A percentile compares a stretch with the other conserved stretches of the same genome.
Evolutionary conservation across 129 eudicot species (phyloP).

Genomic region (Gnaphalium uliginosum): DNA sequence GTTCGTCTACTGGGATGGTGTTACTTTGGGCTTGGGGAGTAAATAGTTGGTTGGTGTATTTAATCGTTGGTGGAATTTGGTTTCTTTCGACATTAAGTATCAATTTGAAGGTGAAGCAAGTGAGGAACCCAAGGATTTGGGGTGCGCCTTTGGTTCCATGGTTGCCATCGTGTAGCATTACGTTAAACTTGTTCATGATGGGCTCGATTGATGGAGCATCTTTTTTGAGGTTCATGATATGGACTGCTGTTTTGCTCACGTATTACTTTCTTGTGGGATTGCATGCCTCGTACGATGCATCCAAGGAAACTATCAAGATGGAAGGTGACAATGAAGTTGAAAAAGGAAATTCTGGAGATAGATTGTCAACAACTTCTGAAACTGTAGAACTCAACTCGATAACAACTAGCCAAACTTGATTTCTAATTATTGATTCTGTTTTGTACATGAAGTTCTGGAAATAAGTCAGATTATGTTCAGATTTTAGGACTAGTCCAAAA

Average conservation of each 20-base stretch:
- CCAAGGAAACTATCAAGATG: constrained; percentile 41
- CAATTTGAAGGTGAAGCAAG: constrained; percentile 35
- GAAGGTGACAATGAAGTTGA: constrained; percentile 23
- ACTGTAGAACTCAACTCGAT: constrained; percentile 37
- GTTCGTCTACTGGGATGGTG: constrained; percentile 41
- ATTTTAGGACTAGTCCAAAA: not conserved
- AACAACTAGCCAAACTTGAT: constrained; percentile 30
- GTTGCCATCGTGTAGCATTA: constrained; percentile 59
- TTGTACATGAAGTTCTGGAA: constrained; percentile 18
- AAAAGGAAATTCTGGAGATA: constrained; percentile 27
- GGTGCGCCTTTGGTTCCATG: constrained; percentile 75
- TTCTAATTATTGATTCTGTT: not conserved
- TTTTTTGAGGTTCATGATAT: constrained; percentile 51
- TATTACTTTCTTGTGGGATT: constrained; percentile 61
- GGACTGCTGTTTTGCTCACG: constrained; percentile 43
- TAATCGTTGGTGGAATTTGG: constrained; percentile 36
- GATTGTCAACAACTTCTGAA: constrained; percentile 28
- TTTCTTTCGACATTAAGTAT: constrained; percentile 50
- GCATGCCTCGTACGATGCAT: constrained; percentile 73
- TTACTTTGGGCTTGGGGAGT: constrained; percentile 43
- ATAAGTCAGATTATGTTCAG: not conserved
- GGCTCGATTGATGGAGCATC: constrained; percentile 62
- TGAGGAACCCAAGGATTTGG: constrained; percentile 54
- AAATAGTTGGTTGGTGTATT: constrained; percentile 36
- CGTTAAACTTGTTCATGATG: constrained; percentile 55